phyloP scores from a whole-genome alignment of 768 basidiomycete genomes.

The Pleurotus sapidus region DNA sequence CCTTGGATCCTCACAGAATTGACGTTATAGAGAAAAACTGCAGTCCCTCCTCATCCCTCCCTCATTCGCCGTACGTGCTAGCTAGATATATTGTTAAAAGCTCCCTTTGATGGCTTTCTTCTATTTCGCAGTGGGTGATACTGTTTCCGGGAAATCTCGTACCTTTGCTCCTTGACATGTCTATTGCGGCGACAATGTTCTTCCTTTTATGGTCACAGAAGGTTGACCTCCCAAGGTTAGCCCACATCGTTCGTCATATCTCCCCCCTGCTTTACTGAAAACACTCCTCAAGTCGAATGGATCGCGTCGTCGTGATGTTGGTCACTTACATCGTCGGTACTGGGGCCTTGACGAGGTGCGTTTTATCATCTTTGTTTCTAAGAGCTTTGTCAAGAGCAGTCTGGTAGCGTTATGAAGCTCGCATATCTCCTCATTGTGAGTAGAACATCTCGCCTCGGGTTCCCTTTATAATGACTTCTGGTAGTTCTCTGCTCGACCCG shows the following conservation, averaged over 20 bases:
- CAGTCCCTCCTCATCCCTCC: conserved; percentile 2
- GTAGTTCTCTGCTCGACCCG: conserved; percentile 6
- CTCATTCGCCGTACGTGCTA: not conserved
- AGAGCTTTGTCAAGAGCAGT: not conserved
- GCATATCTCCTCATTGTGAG: conserved; percentile 8
- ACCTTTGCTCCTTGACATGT: conserved; percentile 1
- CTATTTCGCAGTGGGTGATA: conserved; percentile 6
- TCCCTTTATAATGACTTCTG: not conserved
- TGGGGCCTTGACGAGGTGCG: conserved; percentile 8
- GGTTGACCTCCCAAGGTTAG: not conserved
- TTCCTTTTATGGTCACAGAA: conserved; percentile 5
- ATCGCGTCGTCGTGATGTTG: not conserved
- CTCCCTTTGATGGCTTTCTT: not conserved
- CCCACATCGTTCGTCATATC: not conserved
- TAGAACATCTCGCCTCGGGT: not conserved
- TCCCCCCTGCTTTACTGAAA: not conserved
- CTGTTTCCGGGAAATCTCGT: not conserved
- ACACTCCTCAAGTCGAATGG: not conserved
- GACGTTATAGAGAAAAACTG: not conserved
- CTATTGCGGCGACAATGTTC: conserved; percentile 6
- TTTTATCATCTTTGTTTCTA: not conserved
- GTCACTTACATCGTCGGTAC: conserved; percentile 9
- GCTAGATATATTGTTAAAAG: too few species aligned
- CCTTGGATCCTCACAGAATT: too few species aligned
- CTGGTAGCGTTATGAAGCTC: conserved; percentile 2